A percentile compares a stretch with the other conserved stretches of the same genome.
Evolutionary conservation across 108 stramenopile genomes (phyloP).

Genomic region (Stephanodiscus minutulus): DNA sequence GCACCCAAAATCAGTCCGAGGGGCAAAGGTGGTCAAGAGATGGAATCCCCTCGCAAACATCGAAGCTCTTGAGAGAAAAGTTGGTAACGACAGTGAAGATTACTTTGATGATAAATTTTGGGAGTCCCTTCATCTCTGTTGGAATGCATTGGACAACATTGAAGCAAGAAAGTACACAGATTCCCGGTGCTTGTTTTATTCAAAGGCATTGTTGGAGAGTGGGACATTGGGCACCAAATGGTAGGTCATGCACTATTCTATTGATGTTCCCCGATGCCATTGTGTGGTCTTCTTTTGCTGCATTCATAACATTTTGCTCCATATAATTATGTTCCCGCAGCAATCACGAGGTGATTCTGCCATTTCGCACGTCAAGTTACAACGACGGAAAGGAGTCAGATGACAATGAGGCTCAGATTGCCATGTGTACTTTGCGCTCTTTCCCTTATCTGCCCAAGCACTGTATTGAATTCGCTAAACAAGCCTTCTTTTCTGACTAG

Average conservation of each 20-base stretch:
- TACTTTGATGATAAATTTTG: constrained; percentile 84
- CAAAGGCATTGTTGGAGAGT: constrained; percentile 82
- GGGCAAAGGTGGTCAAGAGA: constrained; percentile 65
- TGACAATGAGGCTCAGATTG: constrained; percentile 73
- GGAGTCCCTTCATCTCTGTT: constrained; percentile 76
- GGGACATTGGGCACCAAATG: constrained; percentile 81
- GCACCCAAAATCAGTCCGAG: constrained; percentile 76
- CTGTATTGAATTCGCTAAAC: constrained; percentile 89
- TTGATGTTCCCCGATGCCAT: neutral
- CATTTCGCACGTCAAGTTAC: constrained; percentile 79
- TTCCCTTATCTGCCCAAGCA: constrained; percentile 88
- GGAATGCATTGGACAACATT: constrained; percentile 91
- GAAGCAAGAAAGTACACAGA: constrained; percentile 82
- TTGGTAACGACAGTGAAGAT: constrained; percentile 76
- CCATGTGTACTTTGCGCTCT: constrained; percentile 89
- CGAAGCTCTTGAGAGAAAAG: constrained; percentile 68
- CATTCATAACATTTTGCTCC: neutral
- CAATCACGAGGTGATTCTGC: constrained; percentile 75
- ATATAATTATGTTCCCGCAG: constrained; percentile 13
- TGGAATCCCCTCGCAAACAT: constrained; percentile 84
- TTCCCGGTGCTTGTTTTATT: constrained; percentile 79
- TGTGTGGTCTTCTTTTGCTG: no score
- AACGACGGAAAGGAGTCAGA: constrained; percentile 84
- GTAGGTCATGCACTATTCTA: neutral
- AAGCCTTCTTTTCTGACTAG: constrained; percentile 59